Percentiles rank a stretch among this genome's conserved stretches.
Evolutionary conservation across 1,139 yeast genomes (phyloP).

Genomic region (Kodamaea anthophila): DNA sequence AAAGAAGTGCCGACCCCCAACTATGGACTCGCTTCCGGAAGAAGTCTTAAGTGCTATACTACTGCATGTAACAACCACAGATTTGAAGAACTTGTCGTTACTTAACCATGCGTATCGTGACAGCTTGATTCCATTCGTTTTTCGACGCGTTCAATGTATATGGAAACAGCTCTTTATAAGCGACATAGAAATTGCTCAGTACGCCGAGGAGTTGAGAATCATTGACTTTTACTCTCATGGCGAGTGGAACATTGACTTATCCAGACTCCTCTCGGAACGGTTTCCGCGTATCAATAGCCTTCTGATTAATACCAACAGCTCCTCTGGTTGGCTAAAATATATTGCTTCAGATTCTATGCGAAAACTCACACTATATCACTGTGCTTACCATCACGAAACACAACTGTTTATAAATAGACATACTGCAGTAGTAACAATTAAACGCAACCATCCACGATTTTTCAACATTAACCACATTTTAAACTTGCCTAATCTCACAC

Average conservation of each 20-base stretch:
- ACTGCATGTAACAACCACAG: slow-evolving; percentile 13
- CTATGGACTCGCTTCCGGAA: slow-evolving; percentile 20
- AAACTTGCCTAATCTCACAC: slow-evolving; percentile 17
- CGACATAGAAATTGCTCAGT: slow-evolving; percentile 1
- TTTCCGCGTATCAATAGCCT: slow-evolving; percentile 21
- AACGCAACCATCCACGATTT: slow-evolving; percentile 16
- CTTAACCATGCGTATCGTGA: slow-evolving; percentile 16
- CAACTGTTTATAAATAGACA: slow-evolving; percentile 6
- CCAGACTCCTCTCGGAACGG: slow-evolving; percentile 12
- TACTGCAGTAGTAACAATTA: slow-evolving; percentile 7
- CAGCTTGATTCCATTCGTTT: slow-evolving; percentile 17
- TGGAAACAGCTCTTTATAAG: slow-evolving; percentile 25
- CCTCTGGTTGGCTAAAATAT: slow-evolving; percentile 39
- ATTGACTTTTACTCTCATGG: slow-evolving; percentile 32
- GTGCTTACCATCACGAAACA: slow-evolving; percentile 19
- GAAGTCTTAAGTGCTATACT: slow-evolving; percentile 24
- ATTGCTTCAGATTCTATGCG: slow-evolving; percentile 19
- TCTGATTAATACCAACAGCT: slow-evolving; percentile 28
- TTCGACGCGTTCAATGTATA: slow-evolving; percentile 20
- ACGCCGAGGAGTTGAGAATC: slow-evolving; percentile 19
- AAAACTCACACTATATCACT: slow-evolving; percentile 23
- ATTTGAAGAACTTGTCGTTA: slow-evolving; percentile 21
- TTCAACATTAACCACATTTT: slow-evolving; percentile 30
- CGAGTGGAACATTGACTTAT: slow-evolving; percentile 37
- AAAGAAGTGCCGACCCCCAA: no score